Percentiles rank a stretch among this genome's conserved stretches.
Evolutionary conservation across 1,284 basidiomycete species (phyloP).

Genomic region (Trichosporon ovoides): DNA sequence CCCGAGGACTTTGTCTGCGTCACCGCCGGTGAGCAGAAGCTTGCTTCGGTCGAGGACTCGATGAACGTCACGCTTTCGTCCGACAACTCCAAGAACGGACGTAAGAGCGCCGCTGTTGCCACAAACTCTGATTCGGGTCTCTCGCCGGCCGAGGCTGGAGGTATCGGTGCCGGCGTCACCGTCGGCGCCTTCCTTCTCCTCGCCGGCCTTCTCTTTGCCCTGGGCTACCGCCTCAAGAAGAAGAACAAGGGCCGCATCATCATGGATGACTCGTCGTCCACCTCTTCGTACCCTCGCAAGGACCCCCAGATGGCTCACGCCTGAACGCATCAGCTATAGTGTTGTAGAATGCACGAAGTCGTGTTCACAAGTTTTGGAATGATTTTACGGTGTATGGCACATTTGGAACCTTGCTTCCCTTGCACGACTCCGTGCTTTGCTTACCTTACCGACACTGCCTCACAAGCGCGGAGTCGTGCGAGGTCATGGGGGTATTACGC

Average conservation of each 20-base stretch:
- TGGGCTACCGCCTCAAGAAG: slow-evolving; percentile 11
- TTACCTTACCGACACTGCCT: too few species aligned
- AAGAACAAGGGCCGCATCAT: not conserved
- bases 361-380: too few species aligned
- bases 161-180: slow-evolving; percentile 17
- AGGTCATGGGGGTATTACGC: too few species aligned
- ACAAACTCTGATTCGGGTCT: not conserved
- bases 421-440: too few species aligned
- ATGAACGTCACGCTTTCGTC: slow-evolving; percentile 8
- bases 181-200: slow-evolving; percentile 8
- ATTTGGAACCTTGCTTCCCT: too few species aligned
- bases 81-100: not conserved
- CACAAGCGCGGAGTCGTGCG: too few species aligned
- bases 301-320: slow-evolving; percentile 1
- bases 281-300: slow-evolving; percentile 1
- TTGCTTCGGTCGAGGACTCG: slow-evolving; percentile 3
- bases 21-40: not conserved
- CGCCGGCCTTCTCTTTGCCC: slow-evolving; percentile 11
- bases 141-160: slow-evolving; percentile 9
- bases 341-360: not conserved
- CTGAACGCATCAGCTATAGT: not conserved
- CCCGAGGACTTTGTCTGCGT: slow-evolving; percentile 13
- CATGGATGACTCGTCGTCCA: slow-evolving; percentile 6
- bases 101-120: not conserved
- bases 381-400: too few species aligned